Evolutionary conservation across 2,329 filamentous ascomycete genomes (phyloP), one percentile per base, ranked within the genome.

Genomic region (Phialocephala sp.): DNA sequence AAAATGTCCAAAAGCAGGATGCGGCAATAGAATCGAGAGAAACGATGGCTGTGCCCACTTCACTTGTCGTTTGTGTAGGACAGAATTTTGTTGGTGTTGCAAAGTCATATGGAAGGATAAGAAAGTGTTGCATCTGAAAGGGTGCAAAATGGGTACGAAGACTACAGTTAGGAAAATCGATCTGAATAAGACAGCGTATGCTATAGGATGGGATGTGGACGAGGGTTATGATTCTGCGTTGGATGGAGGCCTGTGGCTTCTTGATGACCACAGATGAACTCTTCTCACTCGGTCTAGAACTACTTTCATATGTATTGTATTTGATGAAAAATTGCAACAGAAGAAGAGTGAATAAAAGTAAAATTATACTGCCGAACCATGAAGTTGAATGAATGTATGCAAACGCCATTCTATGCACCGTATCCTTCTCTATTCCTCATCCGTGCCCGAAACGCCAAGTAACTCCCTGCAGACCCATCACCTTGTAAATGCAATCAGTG

Each of bases 11-110:
- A 66, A 68, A 27, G 43, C 37, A 37, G 65, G 61, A 27, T 66
- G 65, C 39, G 27, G 52, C 15, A 61, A 64, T 14, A 64, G 24
- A 15, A 66, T 66, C 18, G 60, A 66, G 47, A n/a, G 65, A 18
- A 61, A 59, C n/a, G 54, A 52, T 4, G 65, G 65, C 24, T 66
- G 65, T 54, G 56, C 37, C 6, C 65, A 66, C 24, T 66, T 66
- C n/a, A 64, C 57, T 4, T 66, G 65, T 32, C 22, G 20, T 15
- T 54, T 37, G 36, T 66, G 65, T 27, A 54, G n/a, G 8, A 64
- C 65, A 8, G 57, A 66, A 4, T 64, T 66, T 24, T 66, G 65
- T 43, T 66, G 60, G 65, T 22, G 50, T 12, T 64, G 61, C 45
- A 64, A 64, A 27, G 65, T 62, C 8, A 64, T 66, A 45, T 62